Conservation (phyloP, 2,329 filamentous ascomycete species). For the Claviceps pazoutovae region DNA sequence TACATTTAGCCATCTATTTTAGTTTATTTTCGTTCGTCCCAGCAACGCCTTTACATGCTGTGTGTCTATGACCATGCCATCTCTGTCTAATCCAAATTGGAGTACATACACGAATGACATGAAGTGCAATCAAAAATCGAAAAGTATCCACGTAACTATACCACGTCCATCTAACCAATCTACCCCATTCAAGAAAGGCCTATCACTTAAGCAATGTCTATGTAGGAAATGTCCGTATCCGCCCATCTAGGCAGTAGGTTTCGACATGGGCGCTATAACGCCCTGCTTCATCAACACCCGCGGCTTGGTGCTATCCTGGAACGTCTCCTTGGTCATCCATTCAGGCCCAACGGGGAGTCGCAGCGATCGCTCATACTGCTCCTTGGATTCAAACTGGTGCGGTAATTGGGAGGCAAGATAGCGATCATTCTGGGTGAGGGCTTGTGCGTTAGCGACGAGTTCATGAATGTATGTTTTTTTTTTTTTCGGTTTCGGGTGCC, state of each 20-base stretch:
- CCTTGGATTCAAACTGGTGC: constrained; percentile 73
- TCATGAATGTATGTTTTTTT: neutral
- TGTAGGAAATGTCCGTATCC: neutral
- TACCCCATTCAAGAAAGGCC: no score
- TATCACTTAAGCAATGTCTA: no score
- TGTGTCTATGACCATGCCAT: no score
- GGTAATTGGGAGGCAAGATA: constrained; percentile 77
- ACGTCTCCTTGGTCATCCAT: constrained; percentile 92
- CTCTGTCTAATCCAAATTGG: no score
- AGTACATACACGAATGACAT: no score
- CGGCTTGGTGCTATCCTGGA: constrained; percentile 81
- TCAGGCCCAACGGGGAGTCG: constrained; percentile 81
- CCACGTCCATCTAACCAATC: no score
- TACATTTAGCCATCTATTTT: no score
- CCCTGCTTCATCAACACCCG: constrained; percentile 84
- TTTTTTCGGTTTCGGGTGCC: neutral
- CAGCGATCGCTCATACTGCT: constrained; percentile 83
- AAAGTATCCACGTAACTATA: no score
- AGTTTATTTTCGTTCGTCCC: no score
- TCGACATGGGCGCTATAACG: constrained; percentile 74
- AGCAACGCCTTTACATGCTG: no score
- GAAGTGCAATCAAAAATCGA: no score
- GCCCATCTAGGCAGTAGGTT: constrained; percentile 39
- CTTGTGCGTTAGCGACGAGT: neutral
- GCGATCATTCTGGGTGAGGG: constrained; percentile 54